Conservation (phyloP, 176 grass and related monocot genomes). For the Juncus inflexus region DNA sequence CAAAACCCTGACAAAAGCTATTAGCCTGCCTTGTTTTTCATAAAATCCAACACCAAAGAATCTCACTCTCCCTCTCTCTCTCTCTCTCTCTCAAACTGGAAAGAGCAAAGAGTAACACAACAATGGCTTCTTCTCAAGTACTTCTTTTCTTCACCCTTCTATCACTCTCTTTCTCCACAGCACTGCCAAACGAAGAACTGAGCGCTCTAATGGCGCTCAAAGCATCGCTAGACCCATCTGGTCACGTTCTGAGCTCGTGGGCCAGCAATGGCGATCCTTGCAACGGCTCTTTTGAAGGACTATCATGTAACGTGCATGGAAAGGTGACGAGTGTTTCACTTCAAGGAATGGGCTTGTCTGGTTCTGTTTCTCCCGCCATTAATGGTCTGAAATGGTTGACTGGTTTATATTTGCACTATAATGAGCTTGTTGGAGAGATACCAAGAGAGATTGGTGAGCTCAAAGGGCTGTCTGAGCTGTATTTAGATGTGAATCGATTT, state of each 20-base stretch:
- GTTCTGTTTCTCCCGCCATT: slow-evolving; percentile 57
- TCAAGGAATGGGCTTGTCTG: slow-evolving; percentile 74
- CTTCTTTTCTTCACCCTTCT: neutral
- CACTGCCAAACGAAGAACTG: slow-evolving; percentile 14
- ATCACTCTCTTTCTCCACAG: neutral
- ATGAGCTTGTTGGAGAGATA: slow-evolving; percentile 60
- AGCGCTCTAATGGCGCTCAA: slow-evolving; percentile 55
- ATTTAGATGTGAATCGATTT: slow-evolving; percentile 82
- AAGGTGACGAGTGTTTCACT: slow-evolving; percentile 64
- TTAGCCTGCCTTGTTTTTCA: neutral
- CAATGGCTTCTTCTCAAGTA: neutral
- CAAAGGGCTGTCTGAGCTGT: slow-evolving; percentile 60
- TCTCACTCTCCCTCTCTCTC: slow-evolving; percentile 4
- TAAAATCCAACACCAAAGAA: slow-evolving; percentile 12
- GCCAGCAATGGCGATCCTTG: slow-evolving; percentile 43
- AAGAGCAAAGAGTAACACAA: neutral
- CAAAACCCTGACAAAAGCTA: slow-evolving; percentile 23
- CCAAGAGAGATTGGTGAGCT: slow-evolving; percentile 69
- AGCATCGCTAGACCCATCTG: slow-evolving; percentile 46
- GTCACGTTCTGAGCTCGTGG: slow-evolving; percentile 65
- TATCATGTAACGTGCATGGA: slow-evolving; percentile 59
- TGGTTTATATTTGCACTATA: slow-evolving; percentile 95
- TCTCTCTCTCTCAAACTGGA: neutral
- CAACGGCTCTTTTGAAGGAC: slow-evolving; percentile 46
- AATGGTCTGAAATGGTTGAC: slow-evolving; percentile 51